phyloP scores from a whole-genome alignment of 306 rosid genomes.

The Begonia fuchsioides region DNA sequence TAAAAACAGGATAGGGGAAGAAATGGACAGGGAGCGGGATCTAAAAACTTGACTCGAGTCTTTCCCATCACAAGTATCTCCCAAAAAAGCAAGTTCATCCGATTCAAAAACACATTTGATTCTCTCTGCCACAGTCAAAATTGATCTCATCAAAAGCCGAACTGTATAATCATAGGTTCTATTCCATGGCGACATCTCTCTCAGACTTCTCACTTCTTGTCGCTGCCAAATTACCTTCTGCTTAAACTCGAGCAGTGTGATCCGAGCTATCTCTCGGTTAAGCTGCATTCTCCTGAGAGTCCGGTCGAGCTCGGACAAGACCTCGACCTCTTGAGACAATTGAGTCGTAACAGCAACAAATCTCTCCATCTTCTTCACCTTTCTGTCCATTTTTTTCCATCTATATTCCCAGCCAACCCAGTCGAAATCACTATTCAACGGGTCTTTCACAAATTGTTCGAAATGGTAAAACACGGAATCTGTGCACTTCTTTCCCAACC shows the following conservation, averaged over 20 bases:
- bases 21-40: conserved; percentile 23
- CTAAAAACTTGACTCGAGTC: conserved; percentile 10
- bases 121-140: conserved; percentile 59
- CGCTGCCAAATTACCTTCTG: conserved; percentile 50
- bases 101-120: conserved; percentile 43
- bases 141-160: conserved; percentile 62
- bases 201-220: conserved; percentile 42
- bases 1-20: conserved; percentile 13
- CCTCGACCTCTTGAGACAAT: conserved; percentile 44
- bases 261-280: conserved; percentile 9
- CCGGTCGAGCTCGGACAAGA: conserved; percentile 44
- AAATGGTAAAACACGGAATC: conserved; percentile 44
- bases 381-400: conserved; percentile 74
- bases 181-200: conserved; percentile 58
- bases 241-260: conserved; percentile 32
- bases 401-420: conserved; percentile 66
- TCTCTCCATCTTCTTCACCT: conserved; percentile 74
- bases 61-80: conserved; percentile 7
- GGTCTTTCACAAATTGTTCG: conserved; percentile 42
- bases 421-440: conserved; percentile 20
- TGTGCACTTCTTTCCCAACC: conserved; percentile 51
- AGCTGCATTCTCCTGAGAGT: conserved; percentile 36
- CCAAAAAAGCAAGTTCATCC: conserved; percentile 12
- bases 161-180: conserved; percentile 60
- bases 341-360: conserved; percentile 39